Base-by-base conservation (phyloP, 139 green algal genomes). In the Chlamydomonas urium region DNA sequence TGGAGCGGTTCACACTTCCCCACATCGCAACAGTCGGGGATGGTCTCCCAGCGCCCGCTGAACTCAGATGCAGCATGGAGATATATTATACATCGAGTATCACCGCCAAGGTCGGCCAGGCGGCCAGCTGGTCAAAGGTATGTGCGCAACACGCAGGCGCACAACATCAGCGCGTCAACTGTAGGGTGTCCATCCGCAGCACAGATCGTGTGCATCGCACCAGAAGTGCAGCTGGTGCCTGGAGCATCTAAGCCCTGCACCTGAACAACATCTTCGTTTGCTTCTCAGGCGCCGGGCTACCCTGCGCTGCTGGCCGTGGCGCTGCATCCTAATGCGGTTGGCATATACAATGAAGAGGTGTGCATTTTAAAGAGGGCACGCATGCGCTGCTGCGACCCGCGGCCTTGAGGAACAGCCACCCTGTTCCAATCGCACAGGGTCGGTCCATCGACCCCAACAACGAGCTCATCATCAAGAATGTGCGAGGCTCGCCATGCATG, bases 281-380 rank as follows among this genome's bases (percentile, higher is more conserved):
- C 53, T 32, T 35, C 33, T 45, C 76, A 88, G 82, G 76, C 82
- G n/a, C 71, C 56, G 29, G 73, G 73, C 4, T 76, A 66, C 24
- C 70, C 73, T 29, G 63, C 83, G 0, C 60, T 82, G 33, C 70
- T 88, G 33, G 83, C 79, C n/a, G 76, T 84, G 21, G 65, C 74
- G 19, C 63, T 84, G 2, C 66, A 32, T 26, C 61, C 74, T 2
- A 86, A 82, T 47, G 71, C 74, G 8, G 83, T 86, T 1, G 80
- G 71, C 3, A 76, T 88, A 53, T 84, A 81, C 50, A 88, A 70
- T 32, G 74, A 82, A 8, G 76, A 84, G 79, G 83, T 84, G 35
- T 38, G 77, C 21, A 31, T 56, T 56, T 56, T 56, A 56, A 26
- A 56, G 17, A 56, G 21, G 17, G 45, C 17, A 56, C 21, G 45